Evolutionary conservation across 352 stramenopile species (phyloP), one percentile per base, ranked within the genome.

Genomic region (Globisporangium paroecandrum): DNA sequence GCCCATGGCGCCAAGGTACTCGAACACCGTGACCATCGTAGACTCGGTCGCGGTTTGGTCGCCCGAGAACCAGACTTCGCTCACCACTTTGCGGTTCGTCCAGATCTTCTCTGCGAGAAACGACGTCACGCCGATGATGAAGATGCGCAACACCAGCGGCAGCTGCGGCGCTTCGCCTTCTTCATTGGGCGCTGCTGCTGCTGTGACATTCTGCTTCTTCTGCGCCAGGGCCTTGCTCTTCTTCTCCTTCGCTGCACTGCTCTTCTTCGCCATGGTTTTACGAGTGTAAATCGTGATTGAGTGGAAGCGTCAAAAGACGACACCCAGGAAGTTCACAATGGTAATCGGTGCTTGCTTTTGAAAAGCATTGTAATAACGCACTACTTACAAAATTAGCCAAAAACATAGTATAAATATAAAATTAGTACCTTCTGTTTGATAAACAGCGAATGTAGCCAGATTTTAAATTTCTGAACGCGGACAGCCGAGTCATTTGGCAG

Each of bases 51-150:
- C 56, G 22, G 77, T 81, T 71, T 89, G 82, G 47, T 71, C 69
- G 58, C 91, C 83, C 34, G 77, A 75, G 72, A 90, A 89, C 81
- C 86, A 93, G 8, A 76, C 63, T 18, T 77, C 68, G 24, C 74
- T 95, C 29, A 93, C 66, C 58, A 81, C 55, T 25, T 79, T 81
- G 65, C 85, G 84, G 71, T 94, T 83, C 29, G 78, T 85, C 88
- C 88, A 95, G 58, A 93, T 81, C 69, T 91, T 90, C 68, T 95
- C 82, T 4, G 86, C 88, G 27, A 93, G 58, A 53, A 81, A 92
- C 53, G 88, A 95, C 55, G 81, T 85, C 55, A 83, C 68, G 13
- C 75, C 77, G 43, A 92, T 82, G 27, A 87, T 87, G 59, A 83
- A 59, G 34, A 91, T 55, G 41, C 86, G 86, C 68, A 82, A 67